These are phyloP conservation scores for Brasenia schreberi DNA, from an alignment of 164 flowering plant species.

Conservation along the genomic window DNA sequence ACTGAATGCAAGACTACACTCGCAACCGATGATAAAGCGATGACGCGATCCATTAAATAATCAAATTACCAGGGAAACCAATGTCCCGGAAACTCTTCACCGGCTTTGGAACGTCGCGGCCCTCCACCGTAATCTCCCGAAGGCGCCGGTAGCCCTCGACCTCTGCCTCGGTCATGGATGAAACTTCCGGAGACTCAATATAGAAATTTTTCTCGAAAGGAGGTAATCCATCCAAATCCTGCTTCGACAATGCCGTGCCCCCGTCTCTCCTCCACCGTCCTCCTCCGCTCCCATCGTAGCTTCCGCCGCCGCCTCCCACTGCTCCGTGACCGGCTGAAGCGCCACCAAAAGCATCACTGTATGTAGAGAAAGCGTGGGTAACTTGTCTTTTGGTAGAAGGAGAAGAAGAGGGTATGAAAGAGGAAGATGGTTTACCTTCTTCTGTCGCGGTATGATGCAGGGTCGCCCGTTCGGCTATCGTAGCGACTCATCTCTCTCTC, in stretches of 20 bases:
- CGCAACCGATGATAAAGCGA: no score
- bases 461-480: conserved; percentile 84
- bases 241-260: conserved; percentile 32
- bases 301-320: conserved; percentile 28
- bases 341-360: neutral
- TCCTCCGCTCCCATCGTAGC: conserved; percentile 20
- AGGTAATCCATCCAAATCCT: conserved; percentile 73
- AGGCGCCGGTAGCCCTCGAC: conserved; percentile 65
- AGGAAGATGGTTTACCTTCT: conserved; percentile 35
- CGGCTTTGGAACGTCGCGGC: conserved; percentile 89
- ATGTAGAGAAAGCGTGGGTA: neutral
- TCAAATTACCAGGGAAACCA: conserved; percentile 74
- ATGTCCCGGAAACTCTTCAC: conserved; percentile 54
- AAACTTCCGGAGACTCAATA: conserved; percentile 57
- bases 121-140: conserved; percentile 87
- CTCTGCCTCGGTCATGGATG: conserved; percentile 73
- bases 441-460: conserved; percentile 85
- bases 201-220: conserved; percentile 96
- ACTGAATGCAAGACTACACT: no score
- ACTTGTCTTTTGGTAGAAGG: neutral
- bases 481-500: conserved; percentile 59
- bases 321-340: conserved; percentile 25
- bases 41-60: no score
- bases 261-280: neutral
- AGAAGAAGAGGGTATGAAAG: neutral